Conservation (phyloP, 2,329 filamentous ascomycete species). For the Geoglossum cookeanum region DNA sequence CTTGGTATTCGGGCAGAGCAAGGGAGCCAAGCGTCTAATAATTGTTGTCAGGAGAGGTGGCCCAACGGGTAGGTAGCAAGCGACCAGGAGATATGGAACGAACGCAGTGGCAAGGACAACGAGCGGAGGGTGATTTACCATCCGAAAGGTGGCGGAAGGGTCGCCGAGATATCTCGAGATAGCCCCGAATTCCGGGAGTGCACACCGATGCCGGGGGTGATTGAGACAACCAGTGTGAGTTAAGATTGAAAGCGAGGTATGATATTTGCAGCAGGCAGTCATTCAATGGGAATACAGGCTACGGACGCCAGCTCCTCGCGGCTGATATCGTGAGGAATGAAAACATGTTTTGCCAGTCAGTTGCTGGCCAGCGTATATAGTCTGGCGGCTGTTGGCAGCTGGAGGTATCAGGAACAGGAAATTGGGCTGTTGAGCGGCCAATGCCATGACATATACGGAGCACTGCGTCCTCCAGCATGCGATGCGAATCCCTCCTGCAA, state of each 20-base stretch:
- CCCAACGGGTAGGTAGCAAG: background rate
- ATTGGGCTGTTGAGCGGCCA: background rate
- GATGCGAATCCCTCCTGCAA: background rate
- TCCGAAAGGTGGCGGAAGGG: background rate
- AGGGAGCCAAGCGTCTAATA: background rate
- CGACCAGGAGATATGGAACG: background rate
- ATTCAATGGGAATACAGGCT: background rate
- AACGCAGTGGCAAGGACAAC: background rate
- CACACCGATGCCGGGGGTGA: background rate
- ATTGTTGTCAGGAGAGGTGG: background rate
- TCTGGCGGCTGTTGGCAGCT: background rate
- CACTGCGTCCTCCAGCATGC: background rate
- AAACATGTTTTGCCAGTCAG: background rate
- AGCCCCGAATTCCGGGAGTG: background rate
- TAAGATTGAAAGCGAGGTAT: background rate
- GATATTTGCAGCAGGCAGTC: background rate
- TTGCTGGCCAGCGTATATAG: background rate
- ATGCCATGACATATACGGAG: slow-evolving; percentile 1
- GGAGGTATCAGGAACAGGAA: background rate
- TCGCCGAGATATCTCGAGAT: background rate
- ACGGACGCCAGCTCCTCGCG: background rate
- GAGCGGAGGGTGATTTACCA: background rate
- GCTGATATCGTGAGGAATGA: background rate
- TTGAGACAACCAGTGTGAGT: background rate
- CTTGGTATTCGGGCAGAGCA: background rate